Evolutionary conservation across 2,329 filamentous ascomycete species (phyloP).

Genomic region (Cyphellophora attinorum): DNA sequence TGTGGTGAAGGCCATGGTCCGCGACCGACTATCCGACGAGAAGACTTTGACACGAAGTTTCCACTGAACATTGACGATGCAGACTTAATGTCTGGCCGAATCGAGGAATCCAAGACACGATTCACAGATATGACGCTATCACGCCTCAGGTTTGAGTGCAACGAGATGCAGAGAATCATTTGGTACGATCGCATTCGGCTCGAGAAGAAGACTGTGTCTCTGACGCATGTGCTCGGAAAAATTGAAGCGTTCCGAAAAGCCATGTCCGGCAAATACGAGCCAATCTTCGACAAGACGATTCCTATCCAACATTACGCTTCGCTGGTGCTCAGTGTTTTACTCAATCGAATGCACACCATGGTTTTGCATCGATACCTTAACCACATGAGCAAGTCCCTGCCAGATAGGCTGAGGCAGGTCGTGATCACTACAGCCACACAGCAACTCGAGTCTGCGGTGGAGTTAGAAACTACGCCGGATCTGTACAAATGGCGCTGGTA

Average conservation of each 20-base stretch:
- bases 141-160: constrained; percentile 61
- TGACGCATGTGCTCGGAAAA: constrained; percentile 57
- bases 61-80: constrained; percentile 62
- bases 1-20: constrained; percentile 68
- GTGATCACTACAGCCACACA: constrained; percentile 52
- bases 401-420: constrained; percentile 52
- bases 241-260: constrained; percentile 58
- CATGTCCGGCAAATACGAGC: constrained; percentile 57
- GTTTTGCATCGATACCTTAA: constrained; percentile 59
- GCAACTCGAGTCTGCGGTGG: constrained; percentile 45
- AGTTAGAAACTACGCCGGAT: constrained; percentile 42
- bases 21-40: constrained; percentile 58
- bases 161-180: constrained; percentile 61
- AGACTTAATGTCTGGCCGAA: constrained; percentile 41
- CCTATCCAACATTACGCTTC: constrained; percentile 56
- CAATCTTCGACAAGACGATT: constrained; percentile 48
- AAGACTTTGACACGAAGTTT: constrained; percentile 65
- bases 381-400: constrained; percentile 23
- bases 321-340: constrained; percentile 55
- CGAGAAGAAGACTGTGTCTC: constrained; percentile 49
- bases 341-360: constrained; percentile 56
- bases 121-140: constrained; percentile 63
- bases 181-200: constrained; percentile 61
- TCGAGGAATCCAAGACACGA: constrained; percentile 33
- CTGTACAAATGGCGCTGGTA: constrained; percentile 61